Base-by-base conservation (phyloP, 768 basidiomycete genomes). In the Termitomyces sp. region DNA sequence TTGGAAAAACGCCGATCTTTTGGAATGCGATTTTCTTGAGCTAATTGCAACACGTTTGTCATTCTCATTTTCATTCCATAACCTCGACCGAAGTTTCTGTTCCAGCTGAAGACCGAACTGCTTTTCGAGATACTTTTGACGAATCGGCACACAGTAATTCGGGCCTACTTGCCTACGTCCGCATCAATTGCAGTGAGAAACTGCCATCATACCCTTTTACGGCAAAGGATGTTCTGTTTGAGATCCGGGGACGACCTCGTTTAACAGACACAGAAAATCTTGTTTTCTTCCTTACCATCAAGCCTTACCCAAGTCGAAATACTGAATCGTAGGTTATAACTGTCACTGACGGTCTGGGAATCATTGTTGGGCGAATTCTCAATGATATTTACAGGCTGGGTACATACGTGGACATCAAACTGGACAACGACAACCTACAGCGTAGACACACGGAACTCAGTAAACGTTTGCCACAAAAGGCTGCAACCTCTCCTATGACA, bases 381-480 rank as follows among this genome's bases (percentile, higher is more conserved):
- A 60, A 37, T 34, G 31, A 32, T 20, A 4, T 38, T 57, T 56
- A 48, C 59, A 91, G 91, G 83, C 73, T 91, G 36, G 84, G 88
- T 64, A 85, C 86, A 0, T 84, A 87, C 65, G 67, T 97, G 40
- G 94, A 96, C 68, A 83, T 96, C 54, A 95, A 94, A 72, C 78
- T 88, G 59, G 93, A 96, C 75, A 94, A 97, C 71, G 89, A 92
- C 71, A 82, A 86, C 14, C 73, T 97, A 46, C 81, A 89, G 65
- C 83, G 83, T 61, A 85, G 86, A 32, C 72, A 89, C 38, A 70
- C 74, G 2, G 81, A 83, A 56, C 69, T 79, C 15, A 72, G 70
- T 61, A 72, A 68, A 55, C 76, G 63, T 48, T 66, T 72, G 32
- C 73, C 71, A 32, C 67, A 66, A 7, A 60, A 65, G 51, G 25